Percentiles rank a stretch among this genome's conserved stretches.
Conservation (phyloP, 2,329 filamentous ascomycete genomes). For the Phaeoacremonium minimum region DNA sequence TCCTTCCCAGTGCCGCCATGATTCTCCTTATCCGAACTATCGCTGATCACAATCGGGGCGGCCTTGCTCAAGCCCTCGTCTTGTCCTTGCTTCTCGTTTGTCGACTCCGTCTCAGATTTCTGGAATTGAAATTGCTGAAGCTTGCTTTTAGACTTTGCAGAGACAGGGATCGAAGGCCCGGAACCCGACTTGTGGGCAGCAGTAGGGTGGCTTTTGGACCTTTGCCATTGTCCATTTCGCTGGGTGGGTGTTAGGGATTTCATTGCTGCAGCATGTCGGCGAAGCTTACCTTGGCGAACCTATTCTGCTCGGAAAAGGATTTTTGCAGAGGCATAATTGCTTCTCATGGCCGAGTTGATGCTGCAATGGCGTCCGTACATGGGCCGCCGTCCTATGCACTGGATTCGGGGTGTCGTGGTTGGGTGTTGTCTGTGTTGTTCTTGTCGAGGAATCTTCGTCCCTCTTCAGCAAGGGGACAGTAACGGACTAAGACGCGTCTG, state of each 20-base stretch:
- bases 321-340: constrained; percentile 33
- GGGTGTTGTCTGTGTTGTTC: no score
- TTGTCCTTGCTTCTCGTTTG: constrained; percentile 3
- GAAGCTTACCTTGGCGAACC: constrained; percentile 21
- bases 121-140: constrained; percentile 54
- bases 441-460: no score
- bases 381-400: no score
- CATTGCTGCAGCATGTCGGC: no score
- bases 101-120: constrained; percentile 20
- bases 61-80: constrained; percentile 9
- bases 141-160: constrained; percentile 56
- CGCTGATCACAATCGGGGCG: constrained; percentile 7
- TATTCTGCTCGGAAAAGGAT: constrained; percentile 33
- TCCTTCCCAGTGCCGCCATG: constrained; percentile 7
- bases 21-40: constrained; percentile 9
- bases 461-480: no score
- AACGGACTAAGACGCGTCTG: no score
- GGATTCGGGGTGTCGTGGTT: no score
- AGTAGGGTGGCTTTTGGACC: constrained; percentile 47
- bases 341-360: constrained; percentile 3
- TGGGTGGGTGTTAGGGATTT: no score
- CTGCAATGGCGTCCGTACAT: no score
- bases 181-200: constrained; percentile 26
- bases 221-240: constrained; percentile 45
- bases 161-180: constrained; percentile 42